Base-by-base conservation (phyloP, 1,284 basidiomycete species). In the Microbotryum violaceum region DNA sequence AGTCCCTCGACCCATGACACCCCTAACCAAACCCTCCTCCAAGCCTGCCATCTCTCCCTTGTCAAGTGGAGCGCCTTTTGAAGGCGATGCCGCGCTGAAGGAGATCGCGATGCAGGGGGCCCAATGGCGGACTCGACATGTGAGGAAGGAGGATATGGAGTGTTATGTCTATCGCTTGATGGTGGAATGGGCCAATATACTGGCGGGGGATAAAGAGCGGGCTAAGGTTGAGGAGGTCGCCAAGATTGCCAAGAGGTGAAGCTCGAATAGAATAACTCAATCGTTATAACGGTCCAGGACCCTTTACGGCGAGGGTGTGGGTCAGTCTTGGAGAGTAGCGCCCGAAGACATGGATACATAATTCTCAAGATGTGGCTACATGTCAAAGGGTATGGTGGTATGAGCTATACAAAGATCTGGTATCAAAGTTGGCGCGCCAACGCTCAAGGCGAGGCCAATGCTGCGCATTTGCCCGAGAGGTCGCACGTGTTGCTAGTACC, bases 101-200 rank as follows among this genome's bases (percentile, higher is more conserved):
- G 82, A 88, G 70, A 93, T 96, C 58, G 91, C 91, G 1, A 79
- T 84, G 52, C 89, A 88, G 2, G 91, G 92, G 18, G 85, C 91
- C 71, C 82, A 89, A 62, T 96, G 92, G 92, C 91, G 87, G 77
- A 82, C 83, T 72, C 87, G 83, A 3, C 80, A 90, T 52, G 89
- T 88, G 45, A 78, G 89, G 62, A 84, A 82, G 64, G 80, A 86
- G 64, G 92, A 96, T 77, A 91, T 91, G 89, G 88, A 94, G 82
- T 72, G 75, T 60, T 78, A 93, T 75, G 84, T 93, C n/a, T 93
- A 89, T 75, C 80, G 90, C 61, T 78, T 97, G 20, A 87, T 88
- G 71, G 77, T 97, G 54, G 92, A 97, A 73, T 97, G 89, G 80
- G 91, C 86, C 12, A 78, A 90, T 47, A 78, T 96, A 44, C 86